phyloP scores from a whole-genome alignment of 148 eudicot genomes.

The Rhododendron kiyosumense region DNA sequence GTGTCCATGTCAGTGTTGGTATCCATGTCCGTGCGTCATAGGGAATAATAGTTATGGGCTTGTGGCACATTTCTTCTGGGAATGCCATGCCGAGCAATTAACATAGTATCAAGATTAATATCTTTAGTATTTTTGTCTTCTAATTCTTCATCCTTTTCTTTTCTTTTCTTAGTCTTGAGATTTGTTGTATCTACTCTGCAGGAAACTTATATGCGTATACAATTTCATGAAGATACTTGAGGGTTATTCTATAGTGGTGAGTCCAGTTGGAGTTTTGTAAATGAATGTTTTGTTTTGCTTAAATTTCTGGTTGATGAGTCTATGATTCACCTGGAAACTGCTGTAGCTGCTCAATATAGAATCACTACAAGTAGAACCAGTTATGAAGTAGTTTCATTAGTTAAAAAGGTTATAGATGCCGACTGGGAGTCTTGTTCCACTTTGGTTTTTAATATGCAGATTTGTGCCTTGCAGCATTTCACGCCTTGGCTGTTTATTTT shows the following conservation, averaged over 20 bases:
- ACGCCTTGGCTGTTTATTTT: constrained; percentile 1
- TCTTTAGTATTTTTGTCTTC: not conserved
- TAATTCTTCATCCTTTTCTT: not conserved
- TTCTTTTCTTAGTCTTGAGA: not conserved
- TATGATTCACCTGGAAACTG: constrained; percentile 4
- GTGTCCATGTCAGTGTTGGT: no score
- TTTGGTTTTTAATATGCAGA: not conserved
- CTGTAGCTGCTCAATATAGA: not conserved
- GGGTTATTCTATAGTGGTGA: constrained; percentile 40
- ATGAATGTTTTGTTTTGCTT: not conserved
- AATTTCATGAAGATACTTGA: constrained; percentile 45
- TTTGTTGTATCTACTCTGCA: constrained; percentile 30
- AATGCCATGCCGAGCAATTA: not conserved
- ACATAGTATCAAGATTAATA: not conserved
- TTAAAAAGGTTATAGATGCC: not conserved
- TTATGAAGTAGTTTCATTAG: not conserved
- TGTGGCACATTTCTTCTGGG: not conserved
- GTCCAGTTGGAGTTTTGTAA: constrained; percentile 14
- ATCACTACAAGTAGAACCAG: not conserved
- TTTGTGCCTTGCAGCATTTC: not conserved
- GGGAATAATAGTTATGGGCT: not conserved
- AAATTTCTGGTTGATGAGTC: not conserved
- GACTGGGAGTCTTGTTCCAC: not conserved
- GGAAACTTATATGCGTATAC: constrained; percentile 71
- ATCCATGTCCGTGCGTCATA: no score